These are phyloP conservation scores for Olyra latifolia DNA, from an alignment of 176 grass and related monocot genomes.

Conservation along the genomic window DNA sequence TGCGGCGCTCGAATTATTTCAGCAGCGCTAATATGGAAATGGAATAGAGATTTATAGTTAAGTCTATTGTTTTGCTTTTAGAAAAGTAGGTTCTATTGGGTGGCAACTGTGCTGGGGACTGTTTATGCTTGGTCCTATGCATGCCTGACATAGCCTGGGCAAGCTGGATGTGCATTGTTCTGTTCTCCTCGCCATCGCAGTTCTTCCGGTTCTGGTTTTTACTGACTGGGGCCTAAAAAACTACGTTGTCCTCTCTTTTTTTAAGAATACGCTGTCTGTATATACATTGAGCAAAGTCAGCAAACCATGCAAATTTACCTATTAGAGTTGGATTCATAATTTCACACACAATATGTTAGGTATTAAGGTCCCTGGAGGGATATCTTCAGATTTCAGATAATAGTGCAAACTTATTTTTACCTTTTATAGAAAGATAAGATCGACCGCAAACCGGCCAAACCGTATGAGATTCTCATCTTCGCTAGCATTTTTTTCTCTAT, in stretches of 20 bases:
- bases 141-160: not conserved
- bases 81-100: slow-evolving; percentile 1
- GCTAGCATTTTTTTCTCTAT: not conserved
- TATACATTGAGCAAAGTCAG: too few relatives aligned
- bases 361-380: not conserved
- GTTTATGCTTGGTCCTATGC: not conserved
- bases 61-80: not conserved
- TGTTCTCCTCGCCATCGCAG: not conserved
- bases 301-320: too few relatives aligned
- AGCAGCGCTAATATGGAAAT: not conserved
- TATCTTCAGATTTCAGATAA: not conserved
- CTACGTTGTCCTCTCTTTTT: too few relatives aligned
- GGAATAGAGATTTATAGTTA: not conserved
- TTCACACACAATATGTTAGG: not conserved
- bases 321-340: slow-evolving; percentile 8
- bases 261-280: too few relatives aligned
- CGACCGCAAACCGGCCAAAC: not conserved
- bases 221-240: not conserved
- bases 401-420: not conserved
- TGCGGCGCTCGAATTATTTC: not conserved
- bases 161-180: not conserved
- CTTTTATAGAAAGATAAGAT: not conserved
- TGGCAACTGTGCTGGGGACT: not conserved
- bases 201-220: not conserved
- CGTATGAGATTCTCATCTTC: not conserved